phyloP scores from a whole-genome alignment of 176 grass and related monocot species.

The Bonia amplexicaulis region DNA sequence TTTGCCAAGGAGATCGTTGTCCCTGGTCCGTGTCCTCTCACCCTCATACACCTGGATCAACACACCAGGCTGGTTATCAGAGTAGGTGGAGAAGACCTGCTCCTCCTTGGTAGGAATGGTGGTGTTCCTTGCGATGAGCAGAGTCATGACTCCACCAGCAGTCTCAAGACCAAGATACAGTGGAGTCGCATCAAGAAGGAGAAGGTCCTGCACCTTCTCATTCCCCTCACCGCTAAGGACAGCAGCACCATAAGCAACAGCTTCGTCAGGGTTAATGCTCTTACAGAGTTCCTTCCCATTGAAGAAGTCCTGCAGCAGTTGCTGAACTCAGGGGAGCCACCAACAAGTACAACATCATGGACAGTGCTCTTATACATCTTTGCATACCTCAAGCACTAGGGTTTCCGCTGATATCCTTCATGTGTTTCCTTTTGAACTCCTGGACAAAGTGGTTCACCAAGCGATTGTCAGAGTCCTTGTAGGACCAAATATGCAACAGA shows the following conservation, averaged over 20 bases:
- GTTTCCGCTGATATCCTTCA: conserved; percentile 52
- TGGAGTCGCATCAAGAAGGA: conserved; percentile 46
- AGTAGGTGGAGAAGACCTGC: conserved; percentile 61
- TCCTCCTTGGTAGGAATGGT: conserved; percentile 60
- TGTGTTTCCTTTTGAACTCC: conserved; percentile 50
- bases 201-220: conserved; percentile 60
- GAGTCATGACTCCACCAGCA: conserved; percentile 49
- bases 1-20: conserved; percentile 59
- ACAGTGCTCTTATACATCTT: conserved; percentile 58
- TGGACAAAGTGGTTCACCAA: conserved; percentile 57
- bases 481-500: too few species aligned
- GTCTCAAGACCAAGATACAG: conserved; percentile 64
- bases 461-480: conserved; percentile 47
- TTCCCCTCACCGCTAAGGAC: conserved; percentile 54
- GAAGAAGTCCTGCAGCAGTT: conserved; percentile 50
- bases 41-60: conserved; percentile 58
- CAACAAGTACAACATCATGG: conserved; percentile 50
- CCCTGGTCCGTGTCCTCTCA: conserved; percentile 47
- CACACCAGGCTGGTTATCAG: conserved; percentile 56
- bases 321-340: conserved; percentile 44
- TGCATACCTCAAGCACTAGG: conserved; percentile 47
- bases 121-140: conserved; percentile 54
- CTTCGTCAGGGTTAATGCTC: conserved; percentile 63
- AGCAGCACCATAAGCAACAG: conserved; percentile 50
- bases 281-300: conserved; percentile 58